These are phyloP conservation scores for Helotiales sp. DNA, from an alignment of 2,329 filamentous ascomycete genomes.

Conservation along the genomic window DNA sequence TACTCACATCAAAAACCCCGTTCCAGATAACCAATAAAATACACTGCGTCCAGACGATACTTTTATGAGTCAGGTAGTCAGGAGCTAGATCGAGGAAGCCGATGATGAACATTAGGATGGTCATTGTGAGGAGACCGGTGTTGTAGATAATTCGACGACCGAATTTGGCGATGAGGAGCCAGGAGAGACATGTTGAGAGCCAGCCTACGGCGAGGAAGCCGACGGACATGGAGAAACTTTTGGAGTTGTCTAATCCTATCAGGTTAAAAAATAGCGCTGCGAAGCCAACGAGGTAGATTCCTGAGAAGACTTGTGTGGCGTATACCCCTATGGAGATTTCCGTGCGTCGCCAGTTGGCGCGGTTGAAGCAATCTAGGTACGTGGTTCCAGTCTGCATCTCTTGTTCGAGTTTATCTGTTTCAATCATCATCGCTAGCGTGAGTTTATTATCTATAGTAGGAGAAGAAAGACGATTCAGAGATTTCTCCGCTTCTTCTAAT, in stretches of 20 bases:
- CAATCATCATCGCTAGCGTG: slow-evolving; percentile 52
- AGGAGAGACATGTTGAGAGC: slow-evolving; percentile 64
- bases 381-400: slow-evolving; percentile 43
- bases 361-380: slow-evolving; percentile 54
- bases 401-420: slow-evolving; percentile 55
- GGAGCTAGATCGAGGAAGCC: slow-evolving; percentile 37
- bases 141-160: slow-evolving; percentile 64
- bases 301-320: slow-evolving; percentile 60
- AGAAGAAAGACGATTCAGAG: slow-evolving; percentile 27
- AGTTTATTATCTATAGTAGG: slow-evolving; percentile 40
- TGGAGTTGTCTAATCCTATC: slow-evolving; percentile 55
- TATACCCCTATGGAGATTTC: slow-evolving; percentile 57
- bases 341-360: slow-evolving; percentile 51
- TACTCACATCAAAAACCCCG: slow-evolving; percentile 23
- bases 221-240: slow-evolving; percentile 60
- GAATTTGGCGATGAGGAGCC: slow-evolving; percentile 62
- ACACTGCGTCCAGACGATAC: slow-evolving; percentile 24
- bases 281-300: slow-evolving; percentile 63
- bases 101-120: slow-evolving; percentile 51
- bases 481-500: slow-evolving; percentile 41
- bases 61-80: slow-evolving; percentile 21
- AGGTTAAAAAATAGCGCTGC: slow-evolving; percentile 60
- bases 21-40: slow-evolving; percentile 27
- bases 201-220: slow-evolving; percentile 62
- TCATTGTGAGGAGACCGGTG: slow-evolving; percentile 54